Evolutionary conservation across 768 basidiomycete genomes (phyloP), one percentile per base, ranked within the genome.

Genomic region (Trametes cubensis): DNA sequence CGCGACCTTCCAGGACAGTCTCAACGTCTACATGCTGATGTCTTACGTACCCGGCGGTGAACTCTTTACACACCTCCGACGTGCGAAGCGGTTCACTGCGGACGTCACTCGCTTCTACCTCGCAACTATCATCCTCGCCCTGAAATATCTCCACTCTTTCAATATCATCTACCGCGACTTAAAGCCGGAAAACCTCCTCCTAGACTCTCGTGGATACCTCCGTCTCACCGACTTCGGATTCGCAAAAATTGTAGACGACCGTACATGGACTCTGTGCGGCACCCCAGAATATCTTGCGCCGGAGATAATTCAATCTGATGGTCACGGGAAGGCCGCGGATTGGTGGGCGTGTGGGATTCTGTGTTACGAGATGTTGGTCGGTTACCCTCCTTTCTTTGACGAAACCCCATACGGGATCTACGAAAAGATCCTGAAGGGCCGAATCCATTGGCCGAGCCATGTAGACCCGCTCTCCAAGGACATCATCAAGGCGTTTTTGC

Each of bases 331-430:
- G 74, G 95, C 95, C 10, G 95, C 95, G 6, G 96, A 99, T 73
- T 99, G 95, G 95, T 99, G 97, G 97, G 96, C 97, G 10, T 90
- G 95, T 69, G 97, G 97, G 20, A 92, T 98, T 48, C 80, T 99
- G 39, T 94, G 92, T 74, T 99, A 96, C 73, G 97, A 99, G 74
- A 98, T 98, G 95, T 85, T 99, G 46, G 96, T 96, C 34, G 97
- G 97, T 1, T 98, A 96, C 71, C 95, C 96, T 26, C 97, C 97
- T 21, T 99, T 98, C 82, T 98, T 94, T 75, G 95, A 98, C 72
- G 93, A 97, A 74, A 93, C 94, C n/a, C 89, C 95, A 0, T 92
- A 96, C 74, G 95, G 94, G 48, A 98, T 98, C 76, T 98, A 98
- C 74, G 96, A 99, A 78, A 96, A 95, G 78, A 98, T 99, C 65